phyloP scores from a whole-genome alignment of 2,329 filamentous ascomycete species.

The Thermothelomyces thermophilus region DNA sequence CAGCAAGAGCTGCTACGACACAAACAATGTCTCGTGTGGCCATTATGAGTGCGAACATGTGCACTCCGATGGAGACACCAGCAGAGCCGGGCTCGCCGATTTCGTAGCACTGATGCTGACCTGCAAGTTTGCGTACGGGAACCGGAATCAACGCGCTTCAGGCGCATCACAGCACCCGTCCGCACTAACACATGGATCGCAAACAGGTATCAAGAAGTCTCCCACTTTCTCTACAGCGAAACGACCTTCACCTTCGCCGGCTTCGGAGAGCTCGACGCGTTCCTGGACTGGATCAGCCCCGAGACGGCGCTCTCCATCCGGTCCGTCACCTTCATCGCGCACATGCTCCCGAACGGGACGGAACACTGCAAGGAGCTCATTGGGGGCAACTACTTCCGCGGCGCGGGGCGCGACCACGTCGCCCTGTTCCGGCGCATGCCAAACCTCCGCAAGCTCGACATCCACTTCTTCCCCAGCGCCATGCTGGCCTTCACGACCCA shows the following conservation, averaged over 20 bases:
- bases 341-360: conserved; percentile 1
- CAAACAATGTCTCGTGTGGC: not conserved
- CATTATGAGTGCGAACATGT: not conserved
- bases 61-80: not conserved
- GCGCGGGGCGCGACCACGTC: not conserved
- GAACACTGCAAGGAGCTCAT: conserved; percentile 8
- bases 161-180: too few relatives aligned
- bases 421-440: conserved; percentile 9
- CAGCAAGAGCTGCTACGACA: not conserved
- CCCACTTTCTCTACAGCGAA: conserved; percentile 8
- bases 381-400: conserved; percentile 10
- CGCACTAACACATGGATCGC: not conserved
- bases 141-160: too few relatives aligned
- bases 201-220: conserved; percentile 12
- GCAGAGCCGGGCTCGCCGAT: not conserved
- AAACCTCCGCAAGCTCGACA: conserved; percentile 5
- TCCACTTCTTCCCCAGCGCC: conserved; percentile 14
- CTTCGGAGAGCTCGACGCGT: conserved; percentile 8
- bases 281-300: conserved; percentile 7
- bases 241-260: conserved; percentile 11
- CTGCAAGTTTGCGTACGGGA: not conserved
- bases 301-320: not conserved
- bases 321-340: conserved; percentile 11
- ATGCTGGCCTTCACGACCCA: conserved; percentile 2
- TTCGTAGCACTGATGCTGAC: not conserved